A percentile compares a stretch with the other conserved stretches of the same genome.
Evolutionary conservation across 1,139 yeast genomes (phyloP).

Genomic region (Lodderomyces margitis): DNA sequence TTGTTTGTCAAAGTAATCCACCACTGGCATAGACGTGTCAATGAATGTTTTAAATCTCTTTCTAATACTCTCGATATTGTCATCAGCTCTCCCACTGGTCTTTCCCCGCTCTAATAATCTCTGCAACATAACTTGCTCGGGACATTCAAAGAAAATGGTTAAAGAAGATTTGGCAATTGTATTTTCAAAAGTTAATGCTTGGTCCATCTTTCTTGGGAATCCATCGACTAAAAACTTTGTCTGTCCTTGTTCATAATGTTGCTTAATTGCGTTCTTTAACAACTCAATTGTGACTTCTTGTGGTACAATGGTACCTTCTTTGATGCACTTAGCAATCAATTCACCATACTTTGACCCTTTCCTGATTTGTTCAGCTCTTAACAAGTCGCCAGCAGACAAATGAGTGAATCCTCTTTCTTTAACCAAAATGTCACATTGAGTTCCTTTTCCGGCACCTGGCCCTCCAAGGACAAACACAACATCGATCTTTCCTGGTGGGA

Average conservation of each 20-base stretch:
- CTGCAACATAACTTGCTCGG: constrained; percentile 82
- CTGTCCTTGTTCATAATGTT: constrained; percentile 48
- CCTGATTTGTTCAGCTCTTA: constrained; percentile 87
- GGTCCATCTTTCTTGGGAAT: constrained; percentile 98
- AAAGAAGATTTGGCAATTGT: constrained; percentile 72
- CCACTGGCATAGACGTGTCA: constrained; percentile 94
- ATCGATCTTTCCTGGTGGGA: constrained; percentile 61
- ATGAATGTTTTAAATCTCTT: constrained; percentile 84
- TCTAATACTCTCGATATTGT: constrained; percentile 83
- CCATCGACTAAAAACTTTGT: constrained; percentile 82
- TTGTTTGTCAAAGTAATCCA: constrained; percentile 74
- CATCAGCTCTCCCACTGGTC: constrained; percentile 92
- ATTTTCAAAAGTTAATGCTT: constrained; percentile 87
- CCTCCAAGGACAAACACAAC: constrained; percentile 90
- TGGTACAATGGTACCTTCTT: constrained; percentile 90
- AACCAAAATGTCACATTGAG: constrained; percentile 88
- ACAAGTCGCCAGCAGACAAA: constrained; percentile 89
- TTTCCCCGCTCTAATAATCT: constrained; percentile 89
- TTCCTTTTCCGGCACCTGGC: constrained; percentile 96
- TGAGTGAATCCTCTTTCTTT: constrained; percentile 80
- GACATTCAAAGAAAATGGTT: constrained; percentile 91
- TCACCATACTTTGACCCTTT: constrained; percentile 83
- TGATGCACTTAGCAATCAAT: constrained; percentile 77
- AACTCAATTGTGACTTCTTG: constrained; percentile 91
- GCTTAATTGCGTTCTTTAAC: constrained; percentile 74